These are phyloP conservation scores for Termitomyces sp. DNA, from an alignment of 768 basidiomycete species.

Conservation along the genomic window DNA sequence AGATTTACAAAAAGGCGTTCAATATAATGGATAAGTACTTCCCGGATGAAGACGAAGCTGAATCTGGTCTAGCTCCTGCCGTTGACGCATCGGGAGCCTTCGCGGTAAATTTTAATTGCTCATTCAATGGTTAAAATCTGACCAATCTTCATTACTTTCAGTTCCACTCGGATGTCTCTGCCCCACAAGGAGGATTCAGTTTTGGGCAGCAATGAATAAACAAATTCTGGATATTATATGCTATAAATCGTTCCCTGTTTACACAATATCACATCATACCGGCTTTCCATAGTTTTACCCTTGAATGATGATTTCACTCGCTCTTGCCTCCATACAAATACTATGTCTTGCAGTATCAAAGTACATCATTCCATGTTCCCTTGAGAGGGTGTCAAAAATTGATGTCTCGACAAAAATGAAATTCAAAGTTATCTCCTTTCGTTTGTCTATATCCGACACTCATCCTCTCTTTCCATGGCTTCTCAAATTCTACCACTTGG, in stretches of 20 bases:
- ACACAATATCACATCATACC: slow-evolving; percentile 1
- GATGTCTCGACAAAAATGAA: neutral
- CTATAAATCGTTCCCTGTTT: neutral
- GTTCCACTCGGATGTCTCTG: slow-evolving; percentile 83
- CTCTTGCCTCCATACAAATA: slow-evolving; percentile 1
- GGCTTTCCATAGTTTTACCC: slow-evolving; percentile 11
- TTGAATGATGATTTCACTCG: slow-evolving; percentile 3
- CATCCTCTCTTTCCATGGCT: slow-evolving; percentile 48
- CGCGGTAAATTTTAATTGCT: slow-evolving; percentile 44
- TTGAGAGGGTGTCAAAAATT: neutral
- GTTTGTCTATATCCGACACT: neutral
- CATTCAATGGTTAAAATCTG: slow-evolving; percentile 4
- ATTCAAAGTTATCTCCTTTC: neutral
- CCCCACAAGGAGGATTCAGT: slow-evolving; percentile 94
- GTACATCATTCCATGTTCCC: neutral
- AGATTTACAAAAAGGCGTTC: slow-evolving; percentile 99
- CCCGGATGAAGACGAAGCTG: slow-evolving; percentile 94
- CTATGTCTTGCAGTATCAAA: neutral
- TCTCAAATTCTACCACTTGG: slow-evolving; percentile 94
- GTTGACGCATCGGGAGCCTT: slow-evolving; percentile 72
- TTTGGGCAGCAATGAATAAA: slow-evolving; percentile 62
- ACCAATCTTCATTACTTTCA: slow-evolving; percentile 21
- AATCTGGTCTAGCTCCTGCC: slow-evolving; percentile 74
- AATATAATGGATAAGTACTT: slow-evolving; percentile 98
- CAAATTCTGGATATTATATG: neutral